Evolutionary conservation across 2,329 filamentous ascomycete genomes (phyloP).

Genomic region (Fusarium begoniae): DNA sequence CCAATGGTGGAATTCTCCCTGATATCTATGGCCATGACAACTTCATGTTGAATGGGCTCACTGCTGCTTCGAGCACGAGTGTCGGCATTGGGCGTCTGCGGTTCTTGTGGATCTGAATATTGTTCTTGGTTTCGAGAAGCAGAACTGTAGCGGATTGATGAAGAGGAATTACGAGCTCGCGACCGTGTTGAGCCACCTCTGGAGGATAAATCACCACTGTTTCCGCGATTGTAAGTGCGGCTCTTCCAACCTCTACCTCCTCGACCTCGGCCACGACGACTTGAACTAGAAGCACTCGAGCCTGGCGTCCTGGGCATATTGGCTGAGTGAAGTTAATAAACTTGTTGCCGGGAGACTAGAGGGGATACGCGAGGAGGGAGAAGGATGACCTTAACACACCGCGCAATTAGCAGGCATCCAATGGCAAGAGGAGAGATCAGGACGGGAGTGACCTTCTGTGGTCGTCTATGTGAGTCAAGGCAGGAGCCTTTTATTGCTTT

Average conservation of each 20-base stretch:
- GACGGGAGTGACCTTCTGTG: neutral
- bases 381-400: neutral
- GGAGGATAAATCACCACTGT: conserved; percentile 12
- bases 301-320: conserved; percentile 23
- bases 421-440: neutral
- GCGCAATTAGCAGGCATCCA: neutral
- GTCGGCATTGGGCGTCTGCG: neutral
- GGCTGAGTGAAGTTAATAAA: neutral
- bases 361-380: neutral
- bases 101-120: neutral
- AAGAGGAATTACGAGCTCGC: neutral
- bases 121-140: neutral
- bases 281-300: conserved; percentile 11
- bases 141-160: neutral
- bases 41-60: conserved; percentile 55
- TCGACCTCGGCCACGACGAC: conserved; percentile 12
- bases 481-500: neutral
- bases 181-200: neutral
- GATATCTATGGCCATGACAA: conserved; percentile 84
- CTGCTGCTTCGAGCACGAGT: conserved; percentile 12
- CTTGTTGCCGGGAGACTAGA: neutral
- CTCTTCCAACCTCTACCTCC: neutral
- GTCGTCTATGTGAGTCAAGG: neutral
- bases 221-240: neutral
- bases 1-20: conserved; percentile 76